Base-by-base conservation (phyloP, 2,329 filamentous ascomycete species). In the Colletotrichum filicis region DNA sequence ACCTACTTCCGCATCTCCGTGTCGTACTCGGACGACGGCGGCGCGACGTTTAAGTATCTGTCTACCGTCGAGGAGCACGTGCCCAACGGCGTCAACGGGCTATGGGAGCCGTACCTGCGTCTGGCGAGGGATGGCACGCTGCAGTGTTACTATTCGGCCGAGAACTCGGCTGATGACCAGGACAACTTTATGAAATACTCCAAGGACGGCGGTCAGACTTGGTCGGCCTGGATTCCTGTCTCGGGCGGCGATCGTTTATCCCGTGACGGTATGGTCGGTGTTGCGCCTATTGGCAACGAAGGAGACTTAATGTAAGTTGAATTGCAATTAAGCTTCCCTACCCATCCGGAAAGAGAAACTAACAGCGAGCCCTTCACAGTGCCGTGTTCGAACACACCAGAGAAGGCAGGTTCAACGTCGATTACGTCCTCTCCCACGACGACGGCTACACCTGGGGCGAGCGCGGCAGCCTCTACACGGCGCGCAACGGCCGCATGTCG, bases 51-150 rank as follows among this genome's bases (percentile, higher is more conserved):
- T 78, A 70, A 71, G 14, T 85, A 80, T 71, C 79, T 83, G 2
- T 76, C 76, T 1, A 76, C 79, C 1, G 78, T 81, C 19, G 77
- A 74, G 49, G 70, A 81, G 72, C 77, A 76, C 74, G 26, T 68
- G 68, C 4, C 73, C 63, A 6, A 58, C 74, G 66, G 66, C 1
- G 58, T 68, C 16, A 83, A 83, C 37, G 85, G 85, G 3, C 77
- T 82, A 5, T 87, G 85, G 85, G 85, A 87, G 71, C 86, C 85
- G 0, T 86, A 86, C 73, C 63, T 87, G 24, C 79, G 85, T 5
- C 74, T 82, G 2, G 82, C 81, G 0, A 70, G 74, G 1, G 81
- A 85, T 66, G 83, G 83, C 0, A 78, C 79, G 3, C 68, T 86
- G 28, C 83, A 87, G 76, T 79, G 84, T 59, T 87, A 83, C 75